Conservation (phyloP, 805 yeast genomes). For the Metschnikowia bowlesiae region DNA sequence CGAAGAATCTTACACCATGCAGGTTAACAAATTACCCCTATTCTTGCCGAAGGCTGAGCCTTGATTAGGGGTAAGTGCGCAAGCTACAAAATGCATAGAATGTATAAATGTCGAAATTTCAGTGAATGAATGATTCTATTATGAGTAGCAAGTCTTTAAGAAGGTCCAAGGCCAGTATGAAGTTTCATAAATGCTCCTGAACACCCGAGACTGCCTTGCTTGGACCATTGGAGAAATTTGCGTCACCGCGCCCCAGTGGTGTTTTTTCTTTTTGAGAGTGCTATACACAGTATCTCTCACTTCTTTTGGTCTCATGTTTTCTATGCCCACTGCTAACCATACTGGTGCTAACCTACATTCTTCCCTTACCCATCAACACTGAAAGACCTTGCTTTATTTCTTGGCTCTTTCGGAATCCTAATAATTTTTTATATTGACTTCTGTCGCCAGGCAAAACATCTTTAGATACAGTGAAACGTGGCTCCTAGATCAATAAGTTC, state of each 20-base stretch:
- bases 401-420: not conserved
- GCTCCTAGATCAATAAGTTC: not conserved
- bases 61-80: slow-evolving; percentile 3
- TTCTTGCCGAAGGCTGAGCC: slow-evolving; percentile 1
- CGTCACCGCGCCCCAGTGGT: slow-evolving; percentile 3
- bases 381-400: not conserved
- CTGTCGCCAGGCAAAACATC: not conserved
- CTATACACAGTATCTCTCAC: not conserved
- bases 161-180: not conserved
- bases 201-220: not conserved
- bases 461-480: not conserved
- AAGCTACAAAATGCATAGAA: not conserved
- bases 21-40: slow-evolving; percentile 3
- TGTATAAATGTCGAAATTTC: not conserved
- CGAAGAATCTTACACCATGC: slow-evolving; percentile 1
- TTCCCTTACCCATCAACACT: not conserved
- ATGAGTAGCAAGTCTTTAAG: not conserved
- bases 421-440: not conserved
- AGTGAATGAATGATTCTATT: not conserved
- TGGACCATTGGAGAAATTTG: slow-evolving; percentile 1
- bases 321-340: not conserved
- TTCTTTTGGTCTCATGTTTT: slow-evolving; percentile 2
- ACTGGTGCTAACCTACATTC: not conserved
- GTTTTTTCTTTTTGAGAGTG: slow-evolving; percentile 1
- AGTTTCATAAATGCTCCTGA: not conserved